phyloP scores from a whole-genome alignment of 345 rosid species.

The Syzygium aqueum region DNA sequence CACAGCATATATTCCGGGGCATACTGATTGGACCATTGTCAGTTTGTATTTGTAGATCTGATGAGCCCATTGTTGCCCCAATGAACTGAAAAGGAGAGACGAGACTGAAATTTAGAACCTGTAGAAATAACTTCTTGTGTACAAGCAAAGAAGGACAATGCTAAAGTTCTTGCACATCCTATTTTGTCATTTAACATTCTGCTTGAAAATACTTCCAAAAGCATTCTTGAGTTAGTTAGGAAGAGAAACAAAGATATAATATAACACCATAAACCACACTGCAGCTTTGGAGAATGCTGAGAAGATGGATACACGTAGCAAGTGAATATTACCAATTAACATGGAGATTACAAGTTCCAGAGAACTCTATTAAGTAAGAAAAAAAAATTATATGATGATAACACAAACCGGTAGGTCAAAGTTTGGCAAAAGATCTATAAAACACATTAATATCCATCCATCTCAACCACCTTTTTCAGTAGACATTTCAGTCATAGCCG shows the following conservation, averaged over 20 bases:
- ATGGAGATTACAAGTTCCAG: neutral
- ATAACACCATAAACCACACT: neutral
- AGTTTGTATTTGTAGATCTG: slow-evolving; percentile 70
- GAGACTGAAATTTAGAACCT: neutral
- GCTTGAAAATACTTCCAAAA: neutral
- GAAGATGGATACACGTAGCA: neutral
- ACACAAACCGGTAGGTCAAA: neutral
- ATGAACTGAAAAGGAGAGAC: slow-evolving; percentile 48
- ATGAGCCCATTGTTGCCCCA: slow-evolving; percentile 95
- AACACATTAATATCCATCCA: neutral
- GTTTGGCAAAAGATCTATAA: neutral
- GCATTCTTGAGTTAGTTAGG: neutral
- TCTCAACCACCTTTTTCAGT: neutral
- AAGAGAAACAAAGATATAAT: neutral
- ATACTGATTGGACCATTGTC: slow-evolving; percentile 70
- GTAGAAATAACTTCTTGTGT: neutral
- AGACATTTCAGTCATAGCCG: neutral
- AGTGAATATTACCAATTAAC: neutral
- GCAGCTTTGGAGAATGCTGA: neutral
- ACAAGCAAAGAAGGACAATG: neutral
- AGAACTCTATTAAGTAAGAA: neutral
- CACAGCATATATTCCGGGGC: slow-evolving; percentile 92
- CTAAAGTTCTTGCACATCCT: neutral
- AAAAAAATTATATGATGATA: neutral
- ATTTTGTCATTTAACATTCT: neutral